Conservation (phyloP, 768 basidiomycete species). For the Trametes gibbosa region DNA sequence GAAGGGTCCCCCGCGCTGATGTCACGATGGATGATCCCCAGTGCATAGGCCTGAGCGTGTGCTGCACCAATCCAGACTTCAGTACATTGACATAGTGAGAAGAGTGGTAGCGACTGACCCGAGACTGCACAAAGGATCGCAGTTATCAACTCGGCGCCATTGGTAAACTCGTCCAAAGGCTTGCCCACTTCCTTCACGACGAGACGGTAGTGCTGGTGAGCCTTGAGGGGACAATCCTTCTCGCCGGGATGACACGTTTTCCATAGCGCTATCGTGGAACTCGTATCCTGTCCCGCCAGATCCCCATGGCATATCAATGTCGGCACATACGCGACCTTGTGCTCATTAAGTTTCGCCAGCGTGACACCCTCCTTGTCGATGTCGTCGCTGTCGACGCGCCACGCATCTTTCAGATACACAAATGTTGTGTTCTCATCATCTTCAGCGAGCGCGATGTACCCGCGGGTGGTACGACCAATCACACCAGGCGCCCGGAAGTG, state of each 20-base stretch:
- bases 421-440: background rate
- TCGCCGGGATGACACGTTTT: background rate
- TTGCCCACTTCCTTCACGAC: background rate
- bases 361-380: conserved; percentile 4
- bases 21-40: too few species aligned
- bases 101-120: background rate
- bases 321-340: background rate
- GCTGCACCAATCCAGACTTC: too few species aligned
- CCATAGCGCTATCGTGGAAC: background rate
- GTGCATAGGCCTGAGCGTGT: too few species aligned
- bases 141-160: background rate
- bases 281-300: background rate
- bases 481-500: background rate
- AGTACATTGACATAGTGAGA: background rate
- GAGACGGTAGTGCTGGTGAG: background rate
- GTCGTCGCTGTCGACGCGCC: background rate
- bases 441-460: conserved; percentile 14
- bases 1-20: conserved; percentile 3
- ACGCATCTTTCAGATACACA: conserved; percentile 17
- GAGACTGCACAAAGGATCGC: background rate
- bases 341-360: background rate
- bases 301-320: conserved; percentile 3
- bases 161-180: background rate
- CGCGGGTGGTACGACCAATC: conserved; percentile 6
- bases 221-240: background rate